These are phyloP conservation scores for Ogataea nakhonphanomensis DNA, from an alignment of 805 yeast genomes.

Conservation along the genomic window DNA sequence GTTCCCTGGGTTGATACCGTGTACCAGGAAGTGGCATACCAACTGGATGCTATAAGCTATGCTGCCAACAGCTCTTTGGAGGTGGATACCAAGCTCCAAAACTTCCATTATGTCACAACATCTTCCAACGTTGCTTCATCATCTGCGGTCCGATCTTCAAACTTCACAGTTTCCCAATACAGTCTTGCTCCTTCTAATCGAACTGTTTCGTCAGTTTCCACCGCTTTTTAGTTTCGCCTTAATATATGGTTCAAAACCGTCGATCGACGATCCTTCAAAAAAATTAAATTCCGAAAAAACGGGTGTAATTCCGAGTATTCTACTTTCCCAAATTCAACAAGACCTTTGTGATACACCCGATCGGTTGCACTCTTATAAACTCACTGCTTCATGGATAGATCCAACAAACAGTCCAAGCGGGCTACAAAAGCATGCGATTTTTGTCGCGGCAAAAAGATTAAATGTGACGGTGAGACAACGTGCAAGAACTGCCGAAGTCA, in stretches of 20 bases:
- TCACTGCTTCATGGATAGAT: conserved; percentile 1
- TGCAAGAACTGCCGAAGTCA: conserved; percentile 41
- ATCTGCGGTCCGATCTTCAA: neutral
- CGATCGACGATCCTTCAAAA: neutral
- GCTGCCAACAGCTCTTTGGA: conserved; percentile 1
- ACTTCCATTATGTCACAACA: conserved; percentile 1
- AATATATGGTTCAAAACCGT: neutral
- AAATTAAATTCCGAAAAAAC: neutral
- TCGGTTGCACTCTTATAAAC: no score
- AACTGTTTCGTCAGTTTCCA: neutral
- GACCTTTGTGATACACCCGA: no score
- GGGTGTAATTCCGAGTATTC: neutral
- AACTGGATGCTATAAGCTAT: conserved; percentile 5
- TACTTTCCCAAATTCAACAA: no score
- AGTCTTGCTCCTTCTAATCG: neutral
- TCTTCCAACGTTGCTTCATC: no score
- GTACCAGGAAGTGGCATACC: conserved; percentile 6
- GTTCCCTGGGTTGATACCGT: conserved; percentile 8
- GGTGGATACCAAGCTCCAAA: conserved; percentile 1
- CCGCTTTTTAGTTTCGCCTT: neutral
- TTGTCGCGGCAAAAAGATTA: conserved; percentile 47
- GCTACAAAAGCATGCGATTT: conserved; percentile 48
- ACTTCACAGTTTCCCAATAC: neutral
- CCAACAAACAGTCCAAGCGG: conserved; percentile 21
- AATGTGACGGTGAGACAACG: conserved; percentile 45